A percentile compares a stretch with the other conserved stretches of the same genome.
Evolutionary conservation across 306 rosid genomes (phyloP).

Genomic region (Begonia masoniana): DNA sequence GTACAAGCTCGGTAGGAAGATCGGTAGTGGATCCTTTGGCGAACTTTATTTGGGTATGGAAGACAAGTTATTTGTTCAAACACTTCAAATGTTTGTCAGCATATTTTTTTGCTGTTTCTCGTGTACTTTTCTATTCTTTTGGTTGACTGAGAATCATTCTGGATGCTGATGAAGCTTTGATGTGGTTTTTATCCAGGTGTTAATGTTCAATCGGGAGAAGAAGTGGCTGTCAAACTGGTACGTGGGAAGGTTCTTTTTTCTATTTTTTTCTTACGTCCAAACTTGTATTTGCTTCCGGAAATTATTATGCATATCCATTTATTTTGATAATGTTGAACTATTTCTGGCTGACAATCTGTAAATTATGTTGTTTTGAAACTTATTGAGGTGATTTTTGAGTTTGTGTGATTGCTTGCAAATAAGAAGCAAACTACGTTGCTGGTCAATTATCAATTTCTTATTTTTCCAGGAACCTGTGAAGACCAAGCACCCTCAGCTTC

Average conservation of each 20-base stretch:
- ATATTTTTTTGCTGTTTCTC: conserved; percentile 7
- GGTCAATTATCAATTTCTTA: conserved; percentile 2
- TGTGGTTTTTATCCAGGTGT: conserved; percentile 50
- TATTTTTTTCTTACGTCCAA: neutral
- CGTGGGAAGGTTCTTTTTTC: conserved; percentile 10
- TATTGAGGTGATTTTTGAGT: no score
- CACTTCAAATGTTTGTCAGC: neutral
- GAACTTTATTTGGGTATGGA: conserved; percentile 83
- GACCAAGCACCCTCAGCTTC: conserved; percentile 97
- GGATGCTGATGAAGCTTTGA: conserved; percentile 10
- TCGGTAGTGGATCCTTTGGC: conserved; percentile 95
- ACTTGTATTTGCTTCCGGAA: neutral
- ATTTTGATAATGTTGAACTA: neutral
- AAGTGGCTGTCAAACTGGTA: conserved; percentile 97
- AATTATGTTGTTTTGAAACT: no score
- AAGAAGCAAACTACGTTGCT: neutral
- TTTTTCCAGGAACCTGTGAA: conserved; percentile 69
- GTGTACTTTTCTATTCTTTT: conserved; percentile 5
- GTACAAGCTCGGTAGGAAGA: conserved; percentile 92
- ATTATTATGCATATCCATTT: neutral
- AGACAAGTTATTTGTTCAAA: conserved; percentile 3
- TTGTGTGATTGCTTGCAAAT: no score
- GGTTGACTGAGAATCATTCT: conserved; percentile 6
- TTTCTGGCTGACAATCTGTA: no score
- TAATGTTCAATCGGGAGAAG: conserved; percentile 90